Evolutionary conservation across 306 rosid species (phyloP), one percentile per base, ranked within the genome.

Genomic region (Trifolium subterraneum): DNA sequence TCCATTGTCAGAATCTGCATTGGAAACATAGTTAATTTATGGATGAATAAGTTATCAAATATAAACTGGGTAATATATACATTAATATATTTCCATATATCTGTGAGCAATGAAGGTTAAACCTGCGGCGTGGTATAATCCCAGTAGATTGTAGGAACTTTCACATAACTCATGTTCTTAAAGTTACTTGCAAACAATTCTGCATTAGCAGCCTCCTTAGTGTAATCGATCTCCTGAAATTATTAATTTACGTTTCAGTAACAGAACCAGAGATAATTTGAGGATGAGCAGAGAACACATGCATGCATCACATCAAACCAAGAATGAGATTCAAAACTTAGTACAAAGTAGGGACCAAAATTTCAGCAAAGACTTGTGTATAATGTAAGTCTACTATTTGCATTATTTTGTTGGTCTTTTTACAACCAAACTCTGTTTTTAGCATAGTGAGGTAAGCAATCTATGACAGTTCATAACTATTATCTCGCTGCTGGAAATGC

Each of bases 61-160:
- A 42, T 23, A 70, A 42, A 73, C 56, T 25, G 60, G 63, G 23
- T 39, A 76, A 29, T 66, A 55, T 54, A 66, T 66, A 70, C 20
- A 66, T 20, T 29, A 69, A 63, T 23, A 73, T 38, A 68, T 45
- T 48, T 45, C 61, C 51, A 56, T 71, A 83, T 64, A 73, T 47
- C 60, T 41, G 60, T 25, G 58, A 55, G 38, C 20, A 67, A 61
- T 44, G 61, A 74, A 78, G 73, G 67, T 71, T 70, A 79, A 60
- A 90, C 99, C 99, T 94, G 99, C 66, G 96, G 95, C 2, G 99
- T 94, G 45, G 96, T 94, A 82, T 90, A 88, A 64, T 94, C 99
- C 97, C 97, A 92, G 64, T 72, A 31, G 80, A 94, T 94, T 42
- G 81, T 29, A 72, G 99, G 99, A 42, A 94, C 96, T 85, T 94